phyloP scores from a whole-genome alignment of 495 filamentous ascomycete species.

The Penicillium malachiteum region DNA sequence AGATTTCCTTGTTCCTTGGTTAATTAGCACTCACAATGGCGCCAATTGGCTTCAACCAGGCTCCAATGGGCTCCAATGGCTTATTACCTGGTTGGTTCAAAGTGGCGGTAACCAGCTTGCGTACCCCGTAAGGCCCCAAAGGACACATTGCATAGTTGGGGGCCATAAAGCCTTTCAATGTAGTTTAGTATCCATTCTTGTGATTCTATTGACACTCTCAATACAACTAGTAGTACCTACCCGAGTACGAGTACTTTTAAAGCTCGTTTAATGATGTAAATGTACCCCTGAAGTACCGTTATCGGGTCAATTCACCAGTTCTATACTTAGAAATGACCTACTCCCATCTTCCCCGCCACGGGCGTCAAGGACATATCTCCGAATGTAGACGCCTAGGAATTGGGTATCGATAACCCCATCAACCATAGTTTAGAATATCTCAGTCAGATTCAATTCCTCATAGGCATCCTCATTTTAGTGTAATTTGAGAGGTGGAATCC shows the following conservation, averaged over 20 bases:
- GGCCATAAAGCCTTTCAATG: neutral
- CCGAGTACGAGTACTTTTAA: no score
- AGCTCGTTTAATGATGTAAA: neutral
- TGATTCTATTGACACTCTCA: neutral
- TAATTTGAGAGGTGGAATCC: no score
- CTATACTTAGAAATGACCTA: constrained; percentile 33
- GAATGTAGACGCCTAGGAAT: no score
- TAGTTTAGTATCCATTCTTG: neutral
- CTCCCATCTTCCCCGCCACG: neutral
- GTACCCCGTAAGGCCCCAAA: neutral
- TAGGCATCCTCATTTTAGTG: no score
- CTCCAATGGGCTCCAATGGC: neutral
- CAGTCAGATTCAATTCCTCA: no score
- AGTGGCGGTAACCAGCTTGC: constrained; percentile 18
- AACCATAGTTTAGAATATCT: no score
- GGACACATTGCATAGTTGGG: constrained; percentile 3
- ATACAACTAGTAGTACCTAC: no score
- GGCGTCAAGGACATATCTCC: neutral
- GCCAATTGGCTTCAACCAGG: neutral
- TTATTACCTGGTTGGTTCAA: neutral
- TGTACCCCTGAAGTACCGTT: constrained; percentile 14
- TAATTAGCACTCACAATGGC: neutral
- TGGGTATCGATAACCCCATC: no score
- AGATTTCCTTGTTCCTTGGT: neutral
- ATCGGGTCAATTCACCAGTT: neutral